Percentiles rank a stretch among this genome's conserved stretches.
These are phyloP conservation scores for Puccinia coronata DNA, from an alignment of 1,284 basidiomycete genomes.

Conservation along the genomic window DNA sequence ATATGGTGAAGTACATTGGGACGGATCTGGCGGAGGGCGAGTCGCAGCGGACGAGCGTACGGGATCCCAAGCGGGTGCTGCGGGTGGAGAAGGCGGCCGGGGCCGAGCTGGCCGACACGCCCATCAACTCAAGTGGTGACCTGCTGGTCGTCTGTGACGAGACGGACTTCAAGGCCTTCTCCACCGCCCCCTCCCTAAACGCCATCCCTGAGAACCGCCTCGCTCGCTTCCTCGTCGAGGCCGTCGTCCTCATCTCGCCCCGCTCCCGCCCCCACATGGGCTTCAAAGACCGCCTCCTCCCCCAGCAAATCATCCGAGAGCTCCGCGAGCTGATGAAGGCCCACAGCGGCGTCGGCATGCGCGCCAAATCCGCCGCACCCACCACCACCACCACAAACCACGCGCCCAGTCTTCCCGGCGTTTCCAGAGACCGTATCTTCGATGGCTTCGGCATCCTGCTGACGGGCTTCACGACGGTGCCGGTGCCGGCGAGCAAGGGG, in stretches of 20 bases:
- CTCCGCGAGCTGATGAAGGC: slow-evolving; percentile 17
- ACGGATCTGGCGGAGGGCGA: slow-evolving; percentile 18
- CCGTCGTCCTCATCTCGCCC: slow-evolving; percentile 11
- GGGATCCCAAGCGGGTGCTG: slow-evolving; percentile 8
- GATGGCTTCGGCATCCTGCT: slow-evolving; percentile 29
- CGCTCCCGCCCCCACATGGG: neutral
- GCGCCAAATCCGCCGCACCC: neutral
- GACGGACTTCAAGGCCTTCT: neutral
- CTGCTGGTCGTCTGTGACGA: slow-evolving; percentile 16
- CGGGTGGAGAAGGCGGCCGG: neutral
- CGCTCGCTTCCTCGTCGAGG: slow-evolving; percentile 29
- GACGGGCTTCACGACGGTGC: neutral
- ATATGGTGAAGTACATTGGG: slow-evolving; percentile 43
- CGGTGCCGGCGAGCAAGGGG: neutral
- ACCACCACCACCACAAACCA: neutral
- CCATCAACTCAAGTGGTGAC: neutral
- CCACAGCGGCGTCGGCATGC: slow-evolving; percentile 36
- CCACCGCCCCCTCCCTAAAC: neutral
- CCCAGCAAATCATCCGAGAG: neutral
- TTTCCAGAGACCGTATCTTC: no score
- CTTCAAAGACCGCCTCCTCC: slow-evolving; percentile 28
- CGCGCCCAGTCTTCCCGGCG: no score
- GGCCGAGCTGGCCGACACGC: neutral
- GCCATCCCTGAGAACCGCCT: neutral
- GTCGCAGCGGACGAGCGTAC: slow-evolving; percentile 15